Evolutionary conservation across 2,329 filamentous ascomycete genomes (phyloP), one percentile per base, ranked within the genome.

Genomic region (Botrytis squamosa): DNA sequence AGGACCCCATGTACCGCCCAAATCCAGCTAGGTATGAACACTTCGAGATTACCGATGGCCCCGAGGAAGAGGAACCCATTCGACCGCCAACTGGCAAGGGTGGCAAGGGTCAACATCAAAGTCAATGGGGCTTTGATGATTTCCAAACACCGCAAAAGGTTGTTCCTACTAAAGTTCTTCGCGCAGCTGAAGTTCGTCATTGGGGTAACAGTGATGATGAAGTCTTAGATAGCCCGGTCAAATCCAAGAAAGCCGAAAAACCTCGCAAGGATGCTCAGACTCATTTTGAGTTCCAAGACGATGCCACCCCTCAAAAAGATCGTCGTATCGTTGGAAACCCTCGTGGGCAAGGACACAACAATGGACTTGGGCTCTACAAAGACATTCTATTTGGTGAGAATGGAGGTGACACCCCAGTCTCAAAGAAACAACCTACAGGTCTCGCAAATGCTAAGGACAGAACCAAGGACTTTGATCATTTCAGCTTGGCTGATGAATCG

Each of bases 51-150:
- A 89, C 87, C 74, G 90, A 94, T 77, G 90, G 89, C 69, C 84
- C 85, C 22, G 80, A 84, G 76, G 76, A 75, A n/a, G 84, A 74
- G 44, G 75, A 75, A 40, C 70, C 74, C 72, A 74, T 36, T 71
- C 78, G 75, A 75, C 67, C 72, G 14, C 18, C 49, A 25, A 71
- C 25, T 57, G 63, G 76, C 22, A 78, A 81, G 60, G 78, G 80
- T 46, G 72, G 74, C 36, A 82, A 86, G 71, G 85, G 86, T 72
- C 93, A 92, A 84, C 91, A 93, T 81, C 85, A 87, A 74, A 90
- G 90, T 76, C 91, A 93, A 75, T 98, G 95, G 94, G 90, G 90
- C 67, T 98, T 98, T 82, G 89, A 93, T 75, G 94, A 97, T 83
- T 97, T 97, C 79, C 85, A 85, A 25, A 97, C 95, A 0, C 95